Percentiles rank a stretch among this genome's conserved stretches.
Conservation (phyloP, 2,329 filamentous ascomycete species). For the Xenosphaeropsis pyriputrescens region DNA sequence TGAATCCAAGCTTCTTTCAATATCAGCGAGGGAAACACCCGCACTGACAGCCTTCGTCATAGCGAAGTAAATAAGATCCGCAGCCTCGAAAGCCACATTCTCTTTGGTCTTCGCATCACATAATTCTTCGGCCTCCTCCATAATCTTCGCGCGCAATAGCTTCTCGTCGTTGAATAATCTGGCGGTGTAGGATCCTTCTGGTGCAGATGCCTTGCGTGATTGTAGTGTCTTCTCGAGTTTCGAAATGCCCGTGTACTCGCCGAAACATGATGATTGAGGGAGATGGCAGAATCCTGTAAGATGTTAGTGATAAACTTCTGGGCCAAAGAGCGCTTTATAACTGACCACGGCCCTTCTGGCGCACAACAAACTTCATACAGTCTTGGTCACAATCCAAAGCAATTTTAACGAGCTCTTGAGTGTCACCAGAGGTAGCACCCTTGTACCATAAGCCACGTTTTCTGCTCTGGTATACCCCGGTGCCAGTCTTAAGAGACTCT, state of each 20-base stretch:
- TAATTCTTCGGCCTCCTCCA: slow-evolving; percentile 94
- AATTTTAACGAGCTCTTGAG: slow-evolving; percentile 75
- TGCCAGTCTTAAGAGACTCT: slow-evolving; percentile 68
- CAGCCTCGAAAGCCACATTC: slow-evolving; percentile 86
- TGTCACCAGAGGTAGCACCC: slow-evolving; percentile 85
- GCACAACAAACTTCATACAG: slow-evolving; percentile 78
- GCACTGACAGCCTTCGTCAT: slow-evolving; percentile 76
- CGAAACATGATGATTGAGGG: slow-evolving; percentile 85
- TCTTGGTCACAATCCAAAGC: slow-evolving; percentile 89
- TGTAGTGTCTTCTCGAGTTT: slow-evolving; percentile 78
- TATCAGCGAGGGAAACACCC: slow-evolving; percentile 74
- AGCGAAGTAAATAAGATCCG: slow-evolving; percentile 92
- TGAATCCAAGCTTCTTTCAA: slow-evolving; percentile 82
- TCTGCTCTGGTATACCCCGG: slow-evolving; percentile 87
- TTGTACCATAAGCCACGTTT: slow-evolving; percentile 96
- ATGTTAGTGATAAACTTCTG: slow-evolving; percentile 4
- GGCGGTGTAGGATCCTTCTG: slow-evolving; percentile 84
- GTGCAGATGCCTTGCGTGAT: slow-evolving; percentile 68
- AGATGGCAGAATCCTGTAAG: slow-evolving; percentile 72
- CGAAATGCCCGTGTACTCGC: slow-evolving; percentile 65
- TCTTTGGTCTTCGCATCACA: slow-evolving; percentile 72
- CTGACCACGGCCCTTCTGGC: slow-evolving; percentile 64
- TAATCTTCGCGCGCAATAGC: slow-evolving; percentile 85
- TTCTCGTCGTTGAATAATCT: slow-evolving; percentile 85
- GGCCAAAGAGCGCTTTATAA: not conserved